Conservation (phyloP, 148 eudicot genomes). For the Pouteria glomerata region DNA sequence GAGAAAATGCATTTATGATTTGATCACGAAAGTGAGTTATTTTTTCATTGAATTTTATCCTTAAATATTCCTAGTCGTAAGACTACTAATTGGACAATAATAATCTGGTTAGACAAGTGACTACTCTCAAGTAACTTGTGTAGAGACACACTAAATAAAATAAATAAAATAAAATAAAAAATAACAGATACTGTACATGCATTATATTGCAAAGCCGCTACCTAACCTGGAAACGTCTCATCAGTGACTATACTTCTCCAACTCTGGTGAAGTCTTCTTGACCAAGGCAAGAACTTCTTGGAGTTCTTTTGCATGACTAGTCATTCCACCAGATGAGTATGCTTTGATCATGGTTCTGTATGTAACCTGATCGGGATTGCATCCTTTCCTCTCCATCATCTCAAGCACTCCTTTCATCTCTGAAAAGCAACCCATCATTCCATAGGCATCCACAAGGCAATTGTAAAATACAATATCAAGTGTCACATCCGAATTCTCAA, state of each 20-base stretch:
- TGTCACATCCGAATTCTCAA: constrained; percentile 67
- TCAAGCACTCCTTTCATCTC: constrained; percentile 78
- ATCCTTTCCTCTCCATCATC: constrained; percentile 70
- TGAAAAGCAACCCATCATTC: constrained; percentile 65
- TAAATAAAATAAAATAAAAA: no score
- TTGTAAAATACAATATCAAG: constrained; percentile 79
- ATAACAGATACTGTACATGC: no score
- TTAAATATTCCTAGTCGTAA: no score
- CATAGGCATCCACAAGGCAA: constrained; percentile 81
- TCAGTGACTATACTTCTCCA: background rate
- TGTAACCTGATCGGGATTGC: constrained; percentile 65
- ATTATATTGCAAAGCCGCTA: background rate
- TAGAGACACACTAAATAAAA: no score
- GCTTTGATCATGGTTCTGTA: constrained; percentile 81
- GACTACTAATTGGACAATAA: no score
- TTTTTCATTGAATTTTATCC: no score
- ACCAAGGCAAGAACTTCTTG: constrained; percentile 30
- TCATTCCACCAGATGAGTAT: constrained; percentile 57
- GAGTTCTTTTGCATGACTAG: constrained; percentile 52
- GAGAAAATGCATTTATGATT: no score
- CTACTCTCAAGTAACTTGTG: no score
- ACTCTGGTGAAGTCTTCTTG: constrained; percentile 5
- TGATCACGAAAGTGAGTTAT: no score
- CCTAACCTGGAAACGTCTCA: constrained; percentile 3
- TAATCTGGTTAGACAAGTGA: no score